Conservation (phyloP, 2,329 filamentous ascomycete species). For the Aspergillus phoenicis region DNA sequence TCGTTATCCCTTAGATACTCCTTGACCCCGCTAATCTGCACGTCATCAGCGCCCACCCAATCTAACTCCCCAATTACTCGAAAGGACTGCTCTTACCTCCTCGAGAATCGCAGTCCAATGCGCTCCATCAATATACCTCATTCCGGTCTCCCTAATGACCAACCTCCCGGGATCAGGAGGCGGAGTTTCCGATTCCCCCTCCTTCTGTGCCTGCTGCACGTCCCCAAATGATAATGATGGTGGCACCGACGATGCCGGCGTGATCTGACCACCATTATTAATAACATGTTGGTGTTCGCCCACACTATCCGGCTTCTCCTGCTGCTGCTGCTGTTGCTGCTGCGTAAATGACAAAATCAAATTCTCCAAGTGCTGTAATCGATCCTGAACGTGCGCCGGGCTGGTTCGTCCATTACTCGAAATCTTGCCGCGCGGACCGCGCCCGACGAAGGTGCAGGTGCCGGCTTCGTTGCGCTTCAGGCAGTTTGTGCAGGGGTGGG, state of each 20-base stretch:
- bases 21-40: slow-evolving; percentile 39
- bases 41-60: neutral
- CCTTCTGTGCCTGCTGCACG: neutral
- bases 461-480: slow-evolving; percentile 35
- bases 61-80: neutral
- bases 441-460: slow-evolving; percentile 39
- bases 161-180: slow-evolving; percentile 33
- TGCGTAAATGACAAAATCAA: slow-evolving; percentile 40
- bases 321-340: slow-evolving; percentile 24
- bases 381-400: slow-evolving; percentile 37
- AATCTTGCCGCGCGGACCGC: slow-evolving; percentile 35
- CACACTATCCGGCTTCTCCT: neutral
- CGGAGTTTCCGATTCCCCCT: slow-evolving; percentile 17
- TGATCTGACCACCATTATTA: neutral
- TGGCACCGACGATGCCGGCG: slow-evolving; percentile 14
- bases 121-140: slow-evolving; percentile 40
- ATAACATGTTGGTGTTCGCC: neutral
- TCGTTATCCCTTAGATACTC: slow-evolving; percentile 31
- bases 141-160: slow-evolving; percentile 34
- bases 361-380: slow-evolving; percentile 41
- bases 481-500: slow-evolving; percentile 39
- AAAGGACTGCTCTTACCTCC: slow-evolving; percentile 27
- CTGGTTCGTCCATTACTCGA: slow-evolving; percentile 28
- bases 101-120: slow-evolving; percentile 42
- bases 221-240: too few relatives aligned